Conservation (phyloP, 768 basidiomycete species). For the Suillus americanus region DNA sequence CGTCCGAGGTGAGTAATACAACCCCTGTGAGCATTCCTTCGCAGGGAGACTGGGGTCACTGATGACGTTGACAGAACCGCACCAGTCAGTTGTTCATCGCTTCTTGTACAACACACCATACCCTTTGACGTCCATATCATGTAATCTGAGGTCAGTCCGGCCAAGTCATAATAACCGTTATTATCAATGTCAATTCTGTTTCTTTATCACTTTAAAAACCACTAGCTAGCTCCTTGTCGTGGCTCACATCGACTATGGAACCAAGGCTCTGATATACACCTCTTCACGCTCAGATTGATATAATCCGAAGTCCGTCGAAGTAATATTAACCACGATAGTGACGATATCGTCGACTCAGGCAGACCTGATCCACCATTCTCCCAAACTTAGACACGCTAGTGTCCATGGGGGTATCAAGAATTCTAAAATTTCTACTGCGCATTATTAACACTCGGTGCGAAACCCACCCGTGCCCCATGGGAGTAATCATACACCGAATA, state of each 20-base stretch:
- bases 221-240: neutral
- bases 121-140: neutral
- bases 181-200: neutral
- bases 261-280: neutral
- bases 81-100: neutral
- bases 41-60: neutral
- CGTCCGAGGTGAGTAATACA: neutral
- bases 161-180: neutral
- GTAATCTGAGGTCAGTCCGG: neutral
- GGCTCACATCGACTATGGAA: neutral
- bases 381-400: neutral
- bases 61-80: neutral
- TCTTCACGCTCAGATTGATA: neutral
- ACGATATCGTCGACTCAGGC: neutral
- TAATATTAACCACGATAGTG: neutral
- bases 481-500: constrained; percentile 63
- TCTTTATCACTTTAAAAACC: neutral
- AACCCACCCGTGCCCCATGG: constrained; percentile 53
- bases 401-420: neutral
- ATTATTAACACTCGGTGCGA: constrained; percentile 56
- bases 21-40: neutral
- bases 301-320: neutral
- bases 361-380: neutral
- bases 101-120: neutral
- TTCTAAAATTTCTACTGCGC: neutral